phyloP scores from a whole-genome alignment of 2,329 filamentous ascomycete species.

The Cordyceps cateniannulata region DNA sequence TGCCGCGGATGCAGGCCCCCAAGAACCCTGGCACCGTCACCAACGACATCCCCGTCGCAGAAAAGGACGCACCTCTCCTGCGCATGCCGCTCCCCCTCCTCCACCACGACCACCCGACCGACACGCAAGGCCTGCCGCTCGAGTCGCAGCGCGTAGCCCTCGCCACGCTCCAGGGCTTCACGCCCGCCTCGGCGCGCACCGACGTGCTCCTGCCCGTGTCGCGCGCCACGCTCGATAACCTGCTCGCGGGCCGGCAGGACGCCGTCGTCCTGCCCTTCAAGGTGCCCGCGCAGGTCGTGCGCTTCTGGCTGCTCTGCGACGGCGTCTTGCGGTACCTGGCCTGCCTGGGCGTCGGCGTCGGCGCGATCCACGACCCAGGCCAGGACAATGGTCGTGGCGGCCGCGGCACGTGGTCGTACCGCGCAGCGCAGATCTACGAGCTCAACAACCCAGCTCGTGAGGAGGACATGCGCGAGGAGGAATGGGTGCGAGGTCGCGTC shows the following conservation, averaged over 20 bases:
- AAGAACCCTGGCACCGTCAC: background rate
- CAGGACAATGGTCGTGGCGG: constrained; percentile 17
- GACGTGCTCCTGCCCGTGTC: constrained; percentile 49
- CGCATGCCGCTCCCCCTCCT: constrained; percentile 22
- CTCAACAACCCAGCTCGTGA: constrained; percentile 53
- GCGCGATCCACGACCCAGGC: constrained; percentile 20
- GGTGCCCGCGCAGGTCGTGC: constrained; percentile 46
- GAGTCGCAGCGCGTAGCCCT: constrained; percentile 46
- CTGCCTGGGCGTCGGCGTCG: constrained; percentile 32
- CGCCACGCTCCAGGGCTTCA: constrained; percentile 40
- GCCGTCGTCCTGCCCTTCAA: constrained; percentile 51
- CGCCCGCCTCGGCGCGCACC: constrained; percentile 41
- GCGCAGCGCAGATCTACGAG: constrained; percentile 46
- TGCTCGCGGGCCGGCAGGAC: constrained; percentile 43
- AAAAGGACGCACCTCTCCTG: background rate
- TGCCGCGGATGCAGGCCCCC: background rate
- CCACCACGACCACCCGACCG: constrained; percentile 16
- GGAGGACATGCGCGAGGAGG: constrained; percentile 45
- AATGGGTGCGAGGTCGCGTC: constrained; percentile 46
- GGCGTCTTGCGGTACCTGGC: constrained; percentile 54
- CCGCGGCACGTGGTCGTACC: constrained; percentile 21
- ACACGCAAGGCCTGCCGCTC: constrained; percentile 25
- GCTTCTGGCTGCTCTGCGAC: constrained; percentile 57
- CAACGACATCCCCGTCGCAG: constrained; percentile 12
- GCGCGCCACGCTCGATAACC: constrained; percentile 38